A percentile compares a stretch with the other conserved stretches of the same genome.
Conservation (phyloP, 2,329 filamentous ascomycete genomes). For the Pestalotiopsis sp. region DNA sequence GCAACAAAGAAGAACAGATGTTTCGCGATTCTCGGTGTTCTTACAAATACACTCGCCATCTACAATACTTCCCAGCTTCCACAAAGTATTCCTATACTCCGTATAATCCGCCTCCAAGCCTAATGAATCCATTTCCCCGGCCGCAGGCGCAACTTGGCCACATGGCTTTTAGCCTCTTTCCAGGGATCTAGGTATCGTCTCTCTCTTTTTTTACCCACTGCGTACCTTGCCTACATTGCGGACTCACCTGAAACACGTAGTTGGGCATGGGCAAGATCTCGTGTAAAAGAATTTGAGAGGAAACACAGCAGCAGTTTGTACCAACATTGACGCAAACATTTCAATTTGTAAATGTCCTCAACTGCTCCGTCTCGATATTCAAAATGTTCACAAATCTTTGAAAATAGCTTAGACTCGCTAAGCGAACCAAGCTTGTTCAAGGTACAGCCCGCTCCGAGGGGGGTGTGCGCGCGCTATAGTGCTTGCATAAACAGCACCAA, state of each 20-base stretch:
- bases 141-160: not conserved
- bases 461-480: not conserved
- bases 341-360: not conserved
- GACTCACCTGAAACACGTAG: slow-evolving; percentile 11
- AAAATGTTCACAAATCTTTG: not conserved
- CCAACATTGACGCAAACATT: not conserved
- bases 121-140: not conserved
- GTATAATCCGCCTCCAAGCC: not conserved
- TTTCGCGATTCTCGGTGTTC: not conserved
- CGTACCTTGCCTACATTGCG: not conserved
- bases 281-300: not conserved
- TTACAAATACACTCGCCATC: too few relatives aligned
- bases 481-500: not conserved
- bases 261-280: not conserved
- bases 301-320: not conserved
- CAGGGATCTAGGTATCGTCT: not conserved
- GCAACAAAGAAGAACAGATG: not conserved
- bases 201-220: not conserved
- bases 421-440: not conserved
- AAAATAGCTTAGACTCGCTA: not conserved
- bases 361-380: not conserved
- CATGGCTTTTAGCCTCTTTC: slow-evolving; percentile 2
- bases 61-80: too few relatives aligned
- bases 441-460: not conserved
- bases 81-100: too few relatives aligned